A percentile compares a stretch with the other conserved stretches of the same genome.
These are phyloP conservation scores for Berkeleyomyces rouxiae DNA, from an alignment of 2,329 filamentous ascomycete genomes.

Conservation along the genomic window DNA sequence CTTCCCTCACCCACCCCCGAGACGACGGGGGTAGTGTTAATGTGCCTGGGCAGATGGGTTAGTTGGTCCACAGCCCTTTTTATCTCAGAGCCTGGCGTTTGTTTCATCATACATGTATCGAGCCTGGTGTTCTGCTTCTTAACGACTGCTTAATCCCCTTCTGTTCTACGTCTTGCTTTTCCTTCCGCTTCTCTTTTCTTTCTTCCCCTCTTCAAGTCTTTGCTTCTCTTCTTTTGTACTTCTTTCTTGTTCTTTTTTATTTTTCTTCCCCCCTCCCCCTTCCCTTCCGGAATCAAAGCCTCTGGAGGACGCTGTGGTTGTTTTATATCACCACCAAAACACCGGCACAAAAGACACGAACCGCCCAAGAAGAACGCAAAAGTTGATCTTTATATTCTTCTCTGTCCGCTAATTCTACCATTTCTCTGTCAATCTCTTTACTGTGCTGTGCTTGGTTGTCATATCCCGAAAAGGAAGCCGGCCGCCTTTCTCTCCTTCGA, in stretches of 20 bases:
- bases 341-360: background rate
- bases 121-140: background rate
- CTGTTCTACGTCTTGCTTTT: background rate
- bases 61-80: too few relatives aligned
- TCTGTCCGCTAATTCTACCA: background rate
- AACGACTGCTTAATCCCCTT: background rate
- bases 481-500: background rate
- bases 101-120: background rate
- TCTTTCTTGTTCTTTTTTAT: slow-evolving; percentile 7
- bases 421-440: background rate
- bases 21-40: too few relatives aligned
- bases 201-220: background rate
- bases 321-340: background rate
- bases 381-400: background rate
- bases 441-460: background rate
- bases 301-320: background rate
- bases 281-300: background rate
- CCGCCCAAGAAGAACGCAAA: background rate
- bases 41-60: too few relatives aligned
- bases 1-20: too few relatives aligned
- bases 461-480: background rate
- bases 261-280: background rate
- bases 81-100: background rate
- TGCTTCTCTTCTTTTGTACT: slow-evolving; percentile 2
- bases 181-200: slow-evolving; percentile 3